Base-by-base conservation (phyloP, 768 basidiomycete genomes). In the Vararia minispora region DNA sequence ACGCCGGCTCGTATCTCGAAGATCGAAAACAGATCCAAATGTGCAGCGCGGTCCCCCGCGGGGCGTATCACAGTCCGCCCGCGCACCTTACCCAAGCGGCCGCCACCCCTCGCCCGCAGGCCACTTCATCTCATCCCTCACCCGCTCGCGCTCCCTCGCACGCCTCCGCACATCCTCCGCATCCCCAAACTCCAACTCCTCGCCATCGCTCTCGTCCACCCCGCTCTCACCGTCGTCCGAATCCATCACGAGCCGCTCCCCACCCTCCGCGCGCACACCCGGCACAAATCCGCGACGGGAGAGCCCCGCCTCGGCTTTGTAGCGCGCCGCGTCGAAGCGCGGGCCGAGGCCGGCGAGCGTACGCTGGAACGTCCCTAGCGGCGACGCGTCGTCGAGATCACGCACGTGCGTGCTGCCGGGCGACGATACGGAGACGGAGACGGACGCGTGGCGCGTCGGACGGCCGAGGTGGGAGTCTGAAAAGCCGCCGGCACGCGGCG, bases 281-380 rank as follows among this genome's bases (percentile, higher is more conserved):
- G 41, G 44, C 25, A 79, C 69, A 46, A 69, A 82, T 28, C 79
- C 80, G 4, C 77, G 62, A 47, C 61, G 61, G 43, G 65, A 74
- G 23, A 83, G 48, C 13, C 78, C 79, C 14, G 79, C 80, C 54
- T 82, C 79, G 0, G 78, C 79, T 56, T 82, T 82, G 56, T 72
- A 82, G 43, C 76, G 59, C 18, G 75, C 79, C 22, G 71, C 69
- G 40, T 81, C 78, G 18, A 80, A 52, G 14, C 53, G 55, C 23
- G 62, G 58, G 41, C 60, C 61, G n/a, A 69, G 51, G 10, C 45
- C 55, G 16, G 50, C 57, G 28, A 74, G 46, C 39, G 69, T 68
- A 20, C 61, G 59, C 45, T 72, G 69, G 24, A 76, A 53, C 34
- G 54, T 52, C 22, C 61, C 53, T 6, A 69, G 55, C 17, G 62